Evolutionary conservation across 108 stramenopile genomes (phyloP), one percentile per base, ranked within the genome.

Genomic region (Cyclotella kingstonii): DNA sequence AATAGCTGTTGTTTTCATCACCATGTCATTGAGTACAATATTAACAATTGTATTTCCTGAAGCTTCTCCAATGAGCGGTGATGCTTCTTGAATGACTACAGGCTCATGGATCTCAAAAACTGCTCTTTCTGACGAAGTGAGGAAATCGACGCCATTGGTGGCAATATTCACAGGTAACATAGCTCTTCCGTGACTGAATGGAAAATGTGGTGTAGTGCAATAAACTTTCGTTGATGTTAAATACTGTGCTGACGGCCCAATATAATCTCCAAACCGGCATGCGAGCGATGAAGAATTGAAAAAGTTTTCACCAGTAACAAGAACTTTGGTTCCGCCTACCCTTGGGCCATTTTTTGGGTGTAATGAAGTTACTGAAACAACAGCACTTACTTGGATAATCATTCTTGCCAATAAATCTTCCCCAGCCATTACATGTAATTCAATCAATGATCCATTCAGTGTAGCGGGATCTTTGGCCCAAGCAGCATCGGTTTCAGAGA

Each of bases 141-240:
- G 43, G 29, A 42, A 44, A 43, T 59, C 57, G 8, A 59, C 57
- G 6, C 57, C 57, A 44, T 59, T 59, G 57, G 14, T 27, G n/a
- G 57, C 41, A 3, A 59, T 23, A 7, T 14, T 4, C 5, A 59
- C 57, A 23, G 11, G 40, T 4, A 59, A 21, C 4, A 17, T 25
- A 15, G 9, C 12, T 31, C 17, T n/a, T 21, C 57, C 57, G 25
- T 7, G 43, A 23, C 57, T 41, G 17, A 54, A 14, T 4, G 11
- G 57, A 27, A 44, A 59, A 29, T 42, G 39, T 42, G 57, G 57
- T 3, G 57, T 30, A 6, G 25, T 27, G 25, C 57, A 59, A 21
- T 19, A 12, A 59, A 59, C 41, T 31, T 59, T 43, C 7, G 18
- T 59, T 25, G 57, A 18, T 5, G 57, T 42, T 15, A 59, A 12